These are phyloP conservation scores for Saccharomycopsis sp. DNA, from an alignment of 805 yeast genomes.

Conservation along the genomic window DNA sequence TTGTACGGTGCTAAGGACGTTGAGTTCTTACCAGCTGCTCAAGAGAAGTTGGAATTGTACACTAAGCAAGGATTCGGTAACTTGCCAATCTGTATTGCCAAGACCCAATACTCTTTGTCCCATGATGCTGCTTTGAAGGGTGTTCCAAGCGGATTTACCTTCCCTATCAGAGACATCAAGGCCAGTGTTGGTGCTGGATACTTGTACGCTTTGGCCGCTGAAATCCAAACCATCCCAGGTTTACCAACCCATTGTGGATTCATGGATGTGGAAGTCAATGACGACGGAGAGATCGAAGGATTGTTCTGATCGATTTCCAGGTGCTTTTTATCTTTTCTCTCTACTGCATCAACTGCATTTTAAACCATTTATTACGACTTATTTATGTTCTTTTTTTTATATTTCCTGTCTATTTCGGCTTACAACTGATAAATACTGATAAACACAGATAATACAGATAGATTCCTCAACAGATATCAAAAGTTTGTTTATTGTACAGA, in stretches of 20 bases:
- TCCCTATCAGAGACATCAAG: slow-evolving; percentile 77
- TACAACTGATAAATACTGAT: no score
- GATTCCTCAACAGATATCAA: no score
- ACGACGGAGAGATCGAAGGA: slow-evolving; percentile 77
- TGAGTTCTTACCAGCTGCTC: slow-evolving; percentile 64
- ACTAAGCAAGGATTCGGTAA: slow-evolving; percentile 70
- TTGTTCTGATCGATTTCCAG: slow-evolving; percentile 57
- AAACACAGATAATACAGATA: no score
- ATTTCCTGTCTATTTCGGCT: no score
- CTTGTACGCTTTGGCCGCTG: slow-evolving; percentile 78
- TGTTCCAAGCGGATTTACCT: slow-evolving; percentile 71
- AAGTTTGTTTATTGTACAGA: no score
- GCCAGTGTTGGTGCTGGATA: slow-evolving; percentile 81
- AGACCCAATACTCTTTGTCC: slow-evolving; percentile 78
- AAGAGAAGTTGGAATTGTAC: slow-evolving; percentile 59
- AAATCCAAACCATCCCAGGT: slow-evolving; percentile 82
- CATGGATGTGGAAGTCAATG: slow-evolving; percentile 79
- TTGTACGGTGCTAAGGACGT: slow-evolving; percentile 76
- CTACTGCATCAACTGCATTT: neutral
- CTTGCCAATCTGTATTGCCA: slow-evolving; percentile 78
- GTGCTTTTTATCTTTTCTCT: neutral
- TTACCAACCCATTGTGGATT: slow-evolving; percentile 80
- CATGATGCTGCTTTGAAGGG: slow-evolving; percentile 80
- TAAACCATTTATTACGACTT: neutral
- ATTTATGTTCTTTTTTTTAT: neutral